Evolutionary conservation across 805 yeast species (phyloP).

Genomic region (Henningerozyma blattae): DNA sequence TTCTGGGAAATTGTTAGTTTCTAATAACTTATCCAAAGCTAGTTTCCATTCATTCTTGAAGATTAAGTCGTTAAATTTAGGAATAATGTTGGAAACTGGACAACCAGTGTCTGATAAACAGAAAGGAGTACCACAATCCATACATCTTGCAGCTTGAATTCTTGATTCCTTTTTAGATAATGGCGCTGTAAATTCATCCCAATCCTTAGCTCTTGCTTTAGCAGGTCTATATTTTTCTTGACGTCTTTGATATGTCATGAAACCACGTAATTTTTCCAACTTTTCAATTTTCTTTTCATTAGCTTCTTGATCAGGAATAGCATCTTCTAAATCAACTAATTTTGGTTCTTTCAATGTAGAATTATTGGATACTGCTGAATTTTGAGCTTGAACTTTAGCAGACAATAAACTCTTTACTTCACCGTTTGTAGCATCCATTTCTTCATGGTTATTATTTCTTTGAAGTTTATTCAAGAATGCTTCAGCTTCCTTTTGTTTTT

Average conservation of each 20-base stretch:
- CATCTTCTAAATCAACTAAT: constrained; percentile 81
- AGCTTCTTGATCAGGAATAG: constrained; percentile 56
- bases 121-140: constrained; percentile 99
- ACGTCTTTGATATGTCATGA: constrained; percentile 86
- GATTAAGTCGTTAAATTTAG: constrained; percentile 95
- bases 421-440: constrained; percentile 79
- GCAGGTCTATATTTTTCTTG: constrained; percentile 77
- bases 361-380: constrained; percentile 17
- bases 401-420: constrained; percentile 55
- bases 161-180: constrained; percentile 77
- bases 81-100: constrained; percentile 93
- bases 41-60: constrained; percentile 91
- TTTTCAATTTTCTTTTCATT: constrained; percentile 53
- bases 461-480: constrained; percentile 50
- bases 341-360: constrained; percentile 55
- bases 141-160: constrained; percentile 93
- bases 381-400: constrained; percentile 14
- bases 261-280: constrained; percentile 65
- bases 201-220: constrained; percentile 67
- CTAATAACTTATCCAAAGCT: constrained; percentile 79
- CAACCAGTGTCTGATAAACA: constrained; percentile 98
- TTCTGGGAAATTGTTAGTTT: constrained; percentile 98
- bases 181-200: constrained; percentile 81
- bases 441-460: constrained; percentile 59
- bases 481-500: constrained; percentile 43